phyloP scores from a whole-genome alignment of 2,329 filamentous ascomycete species.

The Ceratocystis lukuohia region DNA sequence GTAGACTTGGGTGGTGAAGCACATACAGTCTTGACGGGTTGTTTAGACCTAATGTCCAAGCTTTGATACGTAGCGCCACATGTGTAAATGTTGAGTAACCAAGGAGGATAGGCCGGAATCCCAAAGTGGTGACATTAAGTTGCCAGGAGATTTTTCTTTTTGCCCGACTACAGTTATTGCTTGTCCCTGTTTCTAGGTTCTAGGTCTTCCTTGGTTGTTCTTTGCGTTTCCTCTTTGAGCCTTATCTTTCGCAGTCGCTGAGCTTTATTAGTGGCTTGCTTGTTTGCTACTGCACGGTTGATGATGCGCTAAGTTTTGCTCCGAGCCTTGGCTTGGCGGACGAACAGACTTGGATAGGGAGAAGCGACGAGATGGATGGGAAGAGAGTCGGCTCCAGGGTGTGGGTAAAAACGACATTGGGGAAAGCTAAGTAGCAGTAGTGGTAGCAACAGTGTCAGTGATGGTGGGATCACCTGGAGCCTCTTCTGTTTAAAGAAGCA shows the following conservation, averaged over 20 bases:
- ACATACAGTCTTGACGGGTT: too few relatives aligned
- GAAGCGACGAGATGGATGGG: background rate
- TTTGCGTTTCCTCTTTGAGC: background rate
- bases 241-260: background rate
- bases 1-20: background rate
- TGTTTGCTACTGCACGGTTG: background rate
- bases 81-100: background rate
- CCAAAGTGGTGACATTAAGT: background rate
- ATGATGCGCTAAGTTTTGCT: background rate
- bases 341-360: background rate
- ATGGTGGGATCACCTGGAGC: background rate
- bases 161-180: background rate
- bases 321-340: conserved; percentile 1
- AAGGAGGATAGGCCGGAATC: background rate
- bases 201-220: background rate
- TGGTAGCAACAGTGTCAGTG: background rate
- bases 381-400: background rate
- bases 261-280: background rate
- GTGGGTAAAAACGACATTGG: background rate
- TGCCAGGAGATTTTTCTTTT: background rate
- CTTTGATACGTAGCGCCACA: background rate
- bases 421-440: background rate
- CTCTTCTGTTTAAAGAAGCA: background rate
- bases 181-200: background rate
- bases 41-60: background rate